Evolutionary conservation across 1,284 basidiomycete species (phyloP).

Genomic region (Irpex sp.): DNA sequence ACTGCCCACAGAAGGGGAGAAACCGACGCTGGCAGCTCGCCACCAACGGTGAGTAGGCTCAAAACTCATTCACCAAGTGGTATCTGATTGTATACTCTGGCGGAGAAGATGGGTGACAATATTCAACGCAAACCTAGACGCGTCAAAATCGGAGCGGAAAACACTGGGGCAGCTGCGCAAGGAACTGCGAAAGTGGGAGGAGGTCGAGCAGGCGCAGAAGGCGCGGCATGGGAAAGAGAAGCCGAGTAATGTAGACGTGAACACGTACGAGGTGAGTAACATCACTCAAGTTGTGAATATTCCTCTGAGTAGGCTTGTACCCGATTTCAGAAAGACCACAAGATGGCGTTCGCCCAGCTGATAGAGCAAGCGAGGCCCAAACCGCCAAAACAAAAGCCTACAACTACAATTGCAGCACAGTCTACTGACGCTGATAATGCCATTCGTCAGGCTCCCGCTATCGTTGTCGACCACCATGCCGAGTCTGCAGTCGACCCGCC

Average conservation of each 20-base stretch:
- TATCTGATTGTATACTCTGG: background rate
- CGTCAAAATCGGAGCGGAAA: constrained; percentile 42
- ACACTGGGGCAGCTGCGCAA: constrained; percentile 42
- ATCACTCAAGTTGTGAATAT: background rate
- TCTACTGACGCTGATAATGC: no score
- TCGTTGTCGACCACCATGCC: no score
- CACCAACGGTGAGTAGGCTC: constrained; percentile 49
- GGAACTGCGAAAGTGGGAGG: constrained; percentile 61
- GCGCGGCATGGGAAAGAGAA: constrained; percentile 28
- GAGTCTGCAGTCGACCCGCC: no score
- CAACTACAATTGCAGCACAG: no score
- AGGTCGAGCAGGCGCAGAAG: constrained; percentile 30
- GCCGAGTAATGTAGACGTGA: constrained; percentile 29
- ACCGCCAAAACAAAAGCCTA: background rate
- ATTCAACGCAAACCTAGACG: constrained; percentile 71
- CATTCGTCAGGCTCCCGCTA: no score
- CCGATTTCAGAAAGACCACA: constrained; percentile 37
- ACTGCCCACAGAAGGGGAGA: constrained; percentile 51
- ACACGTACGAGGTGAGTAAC: constrained; percentile 43
- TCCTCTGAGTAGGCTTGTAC: constrained; percentile 1
- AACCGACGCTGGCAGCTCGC: constrained; percentile 46
- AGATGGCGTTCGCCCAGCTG: constrained; percentile 40
- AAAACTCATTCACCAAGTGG: background rate
- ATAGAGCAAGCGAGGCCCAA: constrained; percentile 37
- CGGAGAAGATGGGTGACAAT: constrained; percentile 58